These are phyloP conservation scores for Gynochthodes officinalis DNA, from an alignment of 257 asterid genomes.

Conservation along the genomic window DNA sequence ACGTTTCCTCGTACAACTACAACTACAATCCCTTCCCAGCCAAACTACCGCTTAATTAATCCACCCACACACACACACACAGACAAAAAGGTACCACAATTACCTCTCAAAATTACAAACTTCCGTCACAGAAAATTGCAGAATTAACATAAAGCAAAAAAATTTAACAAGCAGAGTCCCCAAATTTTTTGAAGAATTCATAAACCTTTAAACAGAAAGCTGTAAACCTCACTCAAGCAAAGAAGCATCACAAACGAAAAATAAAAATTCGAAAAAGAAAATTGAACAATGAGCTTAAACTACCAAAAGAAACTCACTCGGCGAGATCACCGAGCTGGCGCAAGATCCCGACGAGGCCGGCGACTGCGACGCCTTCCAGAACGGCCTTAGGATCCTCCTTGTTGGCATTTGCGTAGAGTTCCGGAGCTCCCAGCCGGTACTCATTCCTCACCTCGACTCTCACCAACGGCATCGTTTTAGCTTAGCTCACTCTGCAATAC, in stretches of 20 bases:
- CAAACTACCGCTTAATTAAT: neutral
- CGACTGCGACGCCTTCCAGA: slow-evolving; percentile 77
- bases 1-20: neutral
- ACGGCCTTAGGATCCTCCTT: slow-evolving; percentile 80
- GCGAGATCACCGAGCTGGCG: slow-evolving; percentile 97
- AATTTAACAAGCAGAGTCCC: neutral
- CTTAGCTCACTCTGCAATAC: neutral
- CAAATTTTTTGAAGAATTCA: neutral
- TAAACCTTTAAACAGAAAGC: neutral
- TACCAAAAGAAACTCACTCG: slow-evolving; percentile 38
- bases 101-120: neutral
- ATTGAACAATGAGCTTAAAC: neutral
- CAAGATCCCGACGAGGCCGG: slow-evolving; percentile 84
- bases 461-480: slow-evolving; percentile 67
- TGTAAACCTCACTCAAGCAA: neutral
- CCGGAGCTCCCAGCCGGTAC: slow-evolving; percentile 78
- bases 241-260: neutral
- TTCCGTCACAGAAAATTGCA: neutral
- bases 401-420: slow-evolving; percentile 46
- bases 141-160: neutral
- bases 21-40: neutral
- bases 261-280: neutral
- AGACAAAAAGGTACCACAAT: neutral
- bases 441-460: slow-evolving; percentile 73
- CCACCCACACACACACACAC: too few species aligned